Evolutionary conservation across 2,329 filamentous ascomycete genomes (phyloP), one percentile per base, ranked within the genome.

Genomic region (Lachnellula willkommii): DNA sequence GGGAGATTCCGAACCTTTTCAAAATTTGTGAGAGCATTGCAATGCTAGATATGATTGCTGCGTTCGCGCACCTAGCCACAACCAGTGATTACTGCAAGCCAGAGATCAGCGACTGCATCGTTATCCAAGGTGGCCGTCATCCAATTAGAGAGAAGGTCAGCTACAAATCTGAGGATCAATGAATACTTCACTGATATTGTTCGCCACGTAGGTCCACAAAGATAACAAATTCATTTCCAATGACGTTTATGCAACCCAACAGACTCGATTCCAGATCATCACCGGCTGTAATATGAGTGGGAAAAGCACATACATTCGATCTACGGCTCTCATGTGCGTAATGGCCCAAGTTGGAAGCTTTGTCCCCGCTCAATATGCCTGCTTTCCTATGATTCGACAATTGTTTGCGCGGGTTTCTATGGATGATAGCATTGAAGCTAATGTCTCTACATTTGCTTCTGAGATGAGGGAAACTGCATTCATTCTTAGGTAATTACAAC

Each of bases 281-380:
- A 97, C 93, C 0, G 93, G 94, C 3, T 95, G 90, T 70, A 99
- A 99, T 65, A 99, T 99, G 94, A 95, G 90, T 64, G 94, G 92
- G 1, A 99, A 97, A 70, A 95, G 89, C 61, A 99, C 92, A 0
- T 97, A 96, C 67, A 96, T 97, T 60, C 84, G 90, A 50, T 87
- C 88, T 1, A 78, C 95, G 24, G 89, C 93, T 0, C 75, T 99
- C 35, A 83, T 95, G 67, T 84, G 88, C 46, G 84, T 99, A 56
- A 96, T 99, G 91, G 90, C 90, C 0, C 94, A 99, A 66, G 85
- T 96, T 51, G 93, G 92, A 3, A 89, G 84, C 64, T 97, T 95
- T 69, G 87, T 97, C 1, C 94, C 94, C 0, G 93, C 91, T 0
- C 78, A 85, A 32, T 94, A 90, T 66, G 94, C 91, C 0, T 84